Percentiles rank a stretch among this genome's conserved stretches.
Evolutionary conservation across 2,329 filamentous ascomycete genomes (phyloP).

Genomic region (Botrytis cinerea): DNA sequence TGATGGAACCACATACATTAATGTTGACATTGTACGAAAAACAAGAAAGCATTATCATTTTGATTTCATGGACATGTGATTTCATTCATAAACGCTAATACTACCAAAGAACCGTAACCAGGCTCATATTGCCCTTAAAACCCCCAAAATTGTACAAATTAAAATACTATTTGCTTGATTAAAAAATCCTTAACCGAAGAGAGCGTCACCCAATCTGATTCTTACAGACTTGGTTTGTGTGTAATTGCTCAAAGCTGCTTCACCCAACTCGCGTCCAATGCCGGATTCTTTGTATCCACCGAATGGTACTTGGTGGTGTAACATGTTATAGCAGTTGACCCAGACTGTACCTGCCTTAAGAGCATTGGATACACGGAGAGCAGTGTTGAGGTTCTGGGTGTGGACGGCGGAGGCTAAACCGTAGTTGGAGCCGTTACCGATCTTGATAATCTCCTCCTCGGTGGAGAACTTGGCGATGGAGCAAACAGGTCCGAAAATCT

Average conservation of each 20-base stretch:
- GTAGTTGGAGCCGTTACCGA: conserved; percentile 65
- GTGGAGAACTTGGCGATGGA: conserved; percentile 70
- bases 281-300: conserved; percentile 79
- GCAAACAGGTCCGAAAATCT: conserved; percentile 75
- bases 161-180: not conserved
- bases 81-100: conserved; percentile 16
- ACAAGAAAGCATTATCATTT: not conserved
- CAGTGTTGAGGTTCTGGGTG: conserved; percentile 68
- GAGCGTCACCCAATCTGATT: conserved; percentile 52
- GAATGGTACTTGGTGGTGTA: conserved; percentile 67
- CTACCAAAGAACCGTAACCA: conserved; percentile 5
- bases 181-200: conserved; percentile 41
- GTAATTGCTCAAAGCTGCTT: conserved; percentile 67
- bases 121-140: not conserved
- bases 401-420: conserved; percentile 70
- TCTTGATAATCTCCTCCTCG: conserved; percentile 64
- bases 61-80: not conserved
- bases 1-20: not conserved
- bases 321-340: conserved; percentile 60
- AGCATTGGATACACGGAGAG: conserved; percentile 64
- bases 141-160: conserved; percentile 17
- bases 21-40: not conserved
- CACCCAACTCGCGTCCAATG: conserved; percentile 74
- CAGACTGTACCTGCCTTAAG: conserved; percentile 57
- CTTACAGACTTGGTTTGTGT: conserved; percentile 68